Percentiles rank a stretch among this genome's conserved stretches.
These are phyloP conservation scores for Tulasnella sp. DNA, from an alignment of 768 basidiomycete species.

Conservation along the genomic window DNA sequence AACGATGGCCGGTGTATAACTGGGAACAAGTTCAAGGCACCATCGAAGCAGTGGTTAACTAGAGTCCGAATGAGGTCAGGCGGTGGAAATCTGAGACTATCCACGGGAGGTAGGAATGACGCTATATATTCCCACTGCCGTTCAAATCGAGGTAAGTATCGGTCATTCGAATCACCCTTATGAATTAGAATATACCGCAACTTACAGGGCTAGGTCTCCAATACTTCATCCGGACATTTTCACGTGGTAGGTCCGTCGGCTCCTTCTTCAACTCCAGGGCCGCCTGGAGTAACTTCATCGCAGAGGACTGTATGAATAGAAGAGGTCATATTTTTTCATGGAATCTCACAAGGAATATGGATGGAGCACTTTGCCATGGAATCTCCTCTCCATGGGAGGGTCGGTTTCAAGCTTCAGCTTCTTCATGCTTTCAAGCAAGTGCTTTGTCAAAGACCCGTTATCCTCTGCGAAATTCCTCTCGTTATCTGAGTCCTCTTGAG, in stretches of 20 bases:
- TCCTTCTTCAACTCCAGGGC: constrained; percentile 52
- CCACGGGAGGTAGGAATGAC: neutral
- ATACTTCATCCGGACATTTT: constrained; percentile 16
- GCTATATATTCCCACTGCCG: constrained; percentile 28
- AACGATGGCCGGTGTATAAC: constrained; percentile 67
- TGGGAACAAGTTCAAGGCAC: constrained; percentile 46
- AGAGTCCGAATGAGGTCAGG: constrained; percentile 42
- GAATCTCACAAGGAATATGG: neutral
- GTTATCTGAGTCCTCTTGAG: constrained; percentile 17
- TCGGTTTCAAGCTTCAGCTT: neutral
- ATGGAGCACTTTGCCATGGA: neutral
- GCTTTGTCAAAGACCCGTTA: neutral
- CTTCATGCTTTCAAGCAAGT: neutral
- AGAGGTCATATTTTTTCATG: neutral
- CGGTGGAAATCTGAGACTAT: constrained; percentile 43
- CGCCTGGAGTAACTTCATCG: constrained; percentile 39
- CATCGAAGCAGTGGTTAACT: constrained; percentile 51
- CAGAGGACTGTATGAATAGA: neutral
- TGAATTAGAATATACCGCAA: constrained; percentile 3
- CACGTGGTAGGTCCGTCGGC: constrained; percentile 28
- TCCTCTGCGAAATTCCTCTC: neutral
- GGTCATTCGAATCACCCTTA: constrained; percentile 8
- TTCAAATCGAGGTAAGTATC: constrained; percentile 9
- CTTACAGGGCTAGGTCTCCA: constrained; percentile 12
- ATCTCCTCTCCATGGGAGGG: neutral